Evolutionary conservation across 805 yeast genomes (phyloP).

Genomic region (Wickerhamiella nectarea): DNA sequence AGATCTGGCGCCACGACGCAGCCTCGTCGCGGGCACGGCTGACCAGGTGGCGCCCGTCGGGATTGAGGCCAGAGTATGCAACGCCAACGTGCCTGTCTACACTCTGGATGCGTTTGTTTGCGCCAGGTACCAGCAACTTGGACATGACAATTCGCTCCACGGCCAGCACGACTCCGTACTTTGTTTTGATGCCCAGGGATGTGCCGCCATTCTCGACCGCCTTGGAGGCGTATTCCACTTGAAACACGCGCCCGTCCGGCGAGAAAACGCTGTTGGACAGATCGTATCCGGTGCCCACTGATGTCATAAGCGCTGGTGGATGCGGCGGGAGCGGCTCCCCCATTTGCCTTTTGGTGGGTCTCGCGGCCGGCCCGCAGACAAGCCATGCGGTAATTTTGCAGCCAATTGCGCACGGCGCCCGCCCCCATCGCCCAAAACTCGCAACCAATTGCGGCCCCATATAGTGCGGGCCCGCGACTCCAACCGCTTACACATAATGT

Average conservation of each 20-base stretch:
- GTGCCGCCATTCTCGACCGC: slow-evolving; percentile 98
- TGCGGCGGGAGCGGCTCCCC: too few relatives aligned
- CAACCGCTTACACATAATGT: not conserved
- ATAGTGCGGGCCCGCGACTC: too few relatives aligned
- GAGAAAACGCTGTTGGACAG: slow-evolving; percentile 91
- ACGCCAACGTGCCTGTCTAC: slow-evolving; percentile 90
- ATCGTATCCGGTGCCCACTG: slow-evolving; percentile 98
- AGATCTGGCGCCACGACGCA: slow-evolving; percentile 56
- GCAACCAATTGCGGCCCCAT: too few relatives aligned
- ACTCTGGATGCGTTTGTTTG: slow-evolving; percentile 81
- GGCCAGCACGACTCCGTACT: slow-evolving; percentile 92
- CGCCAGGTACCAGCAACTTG: slow-evolving; percentile 75
- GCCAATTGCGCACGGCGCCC: too few relatives aligned
- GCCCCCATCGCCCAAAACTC: too few relatives aligned
- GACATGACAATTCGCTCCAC: slow-evolving; percentile 87
- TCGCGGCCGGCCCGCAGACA: too few relatives aligned
- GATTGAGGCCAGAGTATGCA: slow-evolving; percentile 85
- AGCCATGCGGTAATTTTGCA: too few relatives aligned
- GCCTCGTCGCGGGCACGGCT: slow-evolving; percentile 89
- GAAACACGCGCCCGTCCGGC: slow-evolving; percentile 55
- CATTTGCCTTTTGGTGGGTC: too few relatives aligned
- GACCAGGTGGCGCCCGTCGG: slow-evolving; percentile 93
- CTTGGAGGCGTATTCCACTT: slow-evolving; percentile 93
- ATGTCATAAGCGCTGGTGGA: slow-evolving; percentile 37
- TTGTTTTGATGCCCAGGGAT: slow-evolving; percentile 79